Evolutionary conservation across 2,329 filamentous ascomycete species (phyloP).

Genomic region (Ophiostoma quercus): DNA sequence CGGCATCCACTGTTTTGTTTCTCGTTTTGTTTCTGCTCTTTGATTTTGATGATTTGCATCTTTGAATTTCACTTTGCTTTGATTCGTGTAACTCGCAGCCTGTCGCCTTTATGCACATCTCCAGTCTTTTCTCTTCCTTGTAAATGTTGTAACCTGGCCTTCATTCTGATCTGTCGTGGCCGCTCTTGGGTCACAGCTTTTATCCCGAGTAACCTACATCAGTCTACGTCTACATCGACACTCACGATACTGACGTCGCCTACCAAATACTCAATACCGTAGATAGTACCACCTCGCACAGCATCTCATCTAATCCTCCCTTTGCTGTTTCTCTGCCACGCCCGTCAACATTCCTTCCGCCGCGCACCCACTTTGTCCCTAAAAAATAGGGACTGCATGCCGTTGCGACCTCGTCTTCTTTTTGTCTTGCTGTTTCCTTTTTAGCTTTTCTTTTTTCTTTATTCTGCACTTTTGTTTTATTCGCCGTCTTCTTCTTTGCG

Average conservation of each 20-base stretch:
- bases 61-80: not conserved
- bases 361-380: constrained; percentile 2
- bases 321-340: constrained; percentile 8
- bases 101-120: not conserved
- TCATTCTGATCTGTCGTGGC: not conserved
- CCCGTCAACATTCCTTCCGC: constrained; percentile 6
- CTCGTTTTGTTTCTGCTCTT: not conserved
- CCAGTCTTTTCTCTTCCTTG: not conserved
- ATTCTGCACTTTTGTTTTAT: not conserved
- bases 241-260: not conserved
- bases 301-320: not conserved
- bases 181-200: not conserved
- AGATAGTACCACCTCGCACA: not conserved
- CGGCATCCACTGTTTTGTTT: constrained; percentile 8
- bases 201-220: not conserved
- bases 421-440: not conserved
- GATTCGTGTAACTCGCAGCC: not conserved
- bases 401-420: not conserved
- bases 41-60: not conserved
- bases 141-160: not conserved
- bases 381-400: constrained; percentile 3
- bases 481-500: not conserved
- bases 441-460: not conserved
- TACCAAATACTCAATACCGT: not conserved
- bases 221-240: not conserved